Evolutionary conservation across 2,329 filamentous ascomycete genomes (phyloP).

Genomic region (Golovinomyces cichoracearum): DNA sequence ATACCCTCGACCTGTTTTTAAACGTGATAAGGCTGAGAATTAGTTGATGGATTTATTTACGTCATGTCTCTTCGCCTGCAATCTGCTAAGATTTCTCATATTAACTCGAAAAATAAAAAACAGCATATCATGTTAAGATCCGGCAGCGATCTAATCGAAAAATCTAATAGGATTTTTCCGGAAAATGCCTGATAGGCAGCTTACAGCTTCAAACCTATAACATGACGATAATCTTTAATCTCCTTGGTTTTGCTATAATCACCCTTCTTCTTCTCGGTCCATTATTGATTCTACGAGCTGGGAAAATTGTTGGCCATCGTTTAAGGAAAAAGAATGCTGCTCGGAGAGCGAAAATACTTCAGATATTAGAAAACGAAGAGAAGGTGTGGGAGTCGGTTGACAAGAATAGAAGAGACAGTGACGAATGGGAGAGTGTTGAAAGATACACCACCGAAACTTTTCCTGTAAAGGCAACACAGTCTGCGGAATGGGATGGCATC

Average conservation of each 20-base stretch:
- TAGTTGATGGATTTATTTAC: too few species aligned
- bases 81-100: too few species aligned
- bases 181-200: too few species aligned
- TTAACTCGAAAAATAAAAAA: too few species aligned
- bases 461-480: not conserved
- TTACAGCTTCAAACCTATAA: too few species aligned
- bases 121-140: too few species aligned
- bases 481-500: conserved; percentile 2
- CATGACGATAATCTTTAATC: conserved; percentile 10
- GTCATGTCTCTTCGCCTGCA: too few species aligned
- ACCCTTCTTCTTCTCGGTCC: conserved; percentile 10
- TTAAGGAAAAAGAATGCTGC: conserved; percentile 37
- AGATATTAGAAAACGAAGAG: conserved; percentile 20
- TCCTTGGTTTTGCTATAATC: conserved; percentile 15
- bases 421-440: conserved; percentile 2
- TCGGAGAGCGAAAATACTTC: conserved; percentile 31
- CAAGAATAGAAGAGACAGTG: conserved; percentile 1
- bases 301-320: conserved; percentile 29
- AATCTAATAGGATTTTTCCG: too few species aligned
- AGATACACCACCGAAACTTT: not conserved
- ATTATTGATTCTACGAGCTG: conserved; percentile 11
- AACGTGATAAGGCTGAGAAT: too few species aligned
- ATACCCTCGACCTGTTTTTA: too few species aligned
- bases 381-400: conserved; percentile 18
- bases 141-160: too few species aligned